A percentile compares a stretch with the other conserved stretches of the same genome.
Evolutionary conservation across 208 protist genomes (phyloP).

Genomic region (Acanthamoeba castellanii): DNA sequence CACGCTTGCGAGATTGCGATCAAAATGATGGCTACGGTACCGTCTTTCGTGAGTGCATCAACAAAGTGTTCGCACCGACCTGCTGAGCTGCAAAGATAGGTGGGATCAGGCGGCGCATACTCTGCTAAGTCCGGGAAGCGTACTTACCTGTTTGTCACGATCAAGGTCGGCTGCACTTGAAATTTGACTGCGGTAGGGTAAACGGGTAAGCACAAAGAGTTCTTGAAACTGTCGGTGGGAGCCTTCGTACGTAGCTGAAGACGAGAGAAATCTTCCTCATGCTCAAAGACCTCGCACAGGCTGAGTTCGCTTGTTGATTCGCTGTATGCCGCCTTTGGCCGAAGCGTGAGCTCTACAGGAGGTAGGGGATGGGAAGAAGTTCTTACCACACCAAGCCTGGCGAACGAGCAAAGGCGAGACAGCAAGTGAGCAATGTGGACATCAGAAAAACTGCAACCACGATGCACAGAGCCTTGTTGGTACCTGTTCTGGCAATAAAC

Average conservation of each 20-base stretch:
- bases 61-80: neutral
- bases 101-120: neutral
- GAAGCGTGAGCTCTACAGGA: neutral
- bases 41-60: neutral
- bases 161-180: slow-evolving; percentile 30
- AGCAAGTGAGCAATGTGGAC: no score
- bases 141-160: slow-evolving; percentile 32
- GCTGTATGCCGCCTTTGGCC: slow-evolving; percentile 2
- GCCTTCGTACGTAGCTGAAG: slow-evolving; percentile 33
- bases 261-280: neutral
- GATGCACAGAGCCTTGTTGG: no score
- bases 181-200: slow-evolving; percentile 48
- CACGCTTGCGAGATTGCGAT: no score
- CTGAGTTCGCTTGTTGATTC: slow-evolving; percentile 17
- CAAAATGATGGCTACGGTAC: neutral
- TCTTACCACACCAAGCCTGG: neutral
- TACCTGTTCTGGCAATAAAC: slow-evolving; percentile 53
- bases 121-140: neutral
- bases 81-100: neutral
- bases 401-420: no score
- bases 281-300: slow-evolving; percentile 47
- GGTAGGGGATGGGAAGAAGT: neutral
- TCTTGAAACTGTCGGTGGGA: no score
- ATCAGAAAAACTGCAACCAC: no score
- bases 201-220: neutral